A percentile compares a stretch with the other conserved stretches of the same genome.
Evolutionary conservation across 2,329 filamentous ascomycete species (phyloP).

Genomic region (Torrubiella hemipterigena): DNA sequence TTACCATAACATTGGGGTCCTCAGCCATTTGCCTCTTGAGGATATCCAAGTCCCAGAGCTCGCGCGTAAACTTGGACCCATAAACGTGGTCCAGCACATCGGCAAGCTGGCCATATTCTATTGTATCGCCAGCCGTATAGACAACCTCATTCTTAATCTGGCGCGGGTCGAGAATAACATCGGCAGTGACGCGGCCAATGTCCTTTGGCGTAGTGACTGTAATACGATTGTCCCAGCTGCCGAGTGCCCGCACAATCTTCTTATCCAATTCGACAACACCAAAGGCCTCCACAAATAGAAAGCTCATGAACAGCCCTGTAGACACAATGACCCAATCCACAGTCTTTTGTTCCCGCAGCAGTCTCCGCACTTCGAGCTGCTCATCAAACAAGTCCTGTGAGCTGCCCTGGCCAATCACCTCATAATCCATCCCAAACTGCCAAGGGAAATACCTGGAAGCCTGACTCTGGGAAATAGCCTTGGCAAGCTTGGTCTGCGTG

Average conservation of each 20-base stretch:
- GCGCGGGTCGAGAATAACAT: conserved; percentile 34
- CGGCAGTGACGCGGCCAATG: conserved; percentile 49
- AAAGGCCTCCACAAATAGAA: conserved; percentile 51
- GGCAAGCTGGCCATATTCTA: conserved; percentile 43
- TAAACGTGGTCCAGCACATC: conserved; percentile 32
- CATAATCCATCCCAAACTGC: conserved; percentile 67
- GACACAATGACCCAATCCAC: conserved; percentile 53
- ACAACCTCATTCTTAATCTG: conserved; percentile 30
- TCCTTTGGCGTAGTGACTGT: conserved; percentile 52
- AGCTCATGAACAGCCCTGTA: conserved; percentile 61
- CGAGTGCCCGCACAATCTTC: conserved; percentile 38
- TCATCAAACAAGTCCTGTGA: conserved; percentile 57
- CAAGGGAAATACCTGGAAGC: conserved; percentile 51
- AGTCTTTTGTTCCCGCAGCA: conserved; percentile 32
- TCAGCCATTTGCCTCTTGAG: conserved; percentile 31
- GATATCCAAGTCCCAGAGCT: conserved; percentile 33
- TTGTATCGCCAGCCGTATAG: conserved; percentile 49
- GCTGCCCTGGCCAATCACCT: conserved; percentile 44
- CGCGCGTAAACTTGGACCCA: conserved; percentile 28
- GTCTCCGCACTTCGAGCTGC: conserved; percentile 45
- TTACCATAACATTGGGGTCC: conserved; percentile 36
- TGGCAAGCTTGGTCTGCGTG: conserved; percentile 44
- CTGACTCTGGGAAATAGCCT: conserved; percentile 38
- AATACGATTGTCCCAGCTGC: conserved; percentile 48
- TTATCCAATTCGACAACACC: conserved; percentile 43